Evolutionary conservation across 345 rosid genomes (phyloP).

Genomic region (Toxicodendron radicans): DNA sequence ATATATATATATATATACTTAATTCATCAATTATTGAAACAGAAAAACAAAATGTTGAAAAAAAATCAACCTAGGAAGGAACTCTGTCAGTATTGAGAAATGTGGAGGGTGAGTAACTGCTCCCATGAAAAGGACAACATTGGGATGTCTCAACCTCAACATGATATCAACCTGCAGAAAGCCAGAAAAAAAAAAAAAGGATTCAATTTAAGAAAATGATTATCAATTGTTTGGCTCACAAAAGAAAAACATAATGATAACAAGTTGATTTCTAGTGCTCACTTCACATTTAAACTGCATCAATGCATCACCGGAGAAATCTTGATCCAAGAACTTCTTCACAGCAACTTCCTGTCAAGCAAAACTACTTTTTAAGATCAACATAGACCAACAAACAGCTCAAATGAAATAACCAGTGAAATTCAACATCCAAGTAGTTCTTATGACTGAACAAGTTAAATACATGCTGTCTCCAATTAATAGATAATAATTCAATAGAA

Average conservation of each 20-base stretch:
- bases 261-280: slow-evolving; percentile 26
- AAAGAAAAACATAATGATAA: slow-evolving; percentile 3
- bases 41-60: slow-evolving; percentile 8
- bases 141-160: slow-evolving; percentile 94
- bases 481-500: background rate
- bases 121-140: slow-evolving; percentile 99
- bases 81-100: slow-evolving; percentile 96
- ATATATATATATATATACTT: background rate
- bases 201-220: slow-evolving; percentile 10
- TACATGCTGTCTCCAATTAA: slow-evolving; percentile 4
- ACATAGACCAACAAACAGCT: background rate
- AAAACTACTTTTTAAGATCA: slow-evolving; percentile 18
- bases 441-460: slow-evolving; percentile 8
- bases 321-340: slow-evolving; percentile 91
- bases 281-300: slow-evolving; percentile 91
- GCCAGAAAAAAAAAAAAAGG: background rate
- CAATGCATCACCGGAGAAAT: slow-evolving; percentile 88
- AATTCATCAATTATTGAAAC: slow-evolving; percentile 7
- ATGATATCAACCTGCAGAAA: slow-evolving; percentile 80
- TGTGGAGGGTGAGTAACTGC: slow-evolving; percentile 90
- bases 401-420: slow-evolving; percentile 5
- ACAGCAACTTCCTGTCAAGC: slow-evolving; percentile 92
- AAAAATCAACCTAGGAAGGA: slow-evolving; percentile 74
- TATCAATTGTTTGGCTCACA: slow-evolving; percentile 14
- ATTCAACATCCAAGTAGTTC: slow-evolving; percentile 4